Conservation (phyloP, 2,329 filamentous ascomycete genomes). For the Raffaelea arxii region DNA sequence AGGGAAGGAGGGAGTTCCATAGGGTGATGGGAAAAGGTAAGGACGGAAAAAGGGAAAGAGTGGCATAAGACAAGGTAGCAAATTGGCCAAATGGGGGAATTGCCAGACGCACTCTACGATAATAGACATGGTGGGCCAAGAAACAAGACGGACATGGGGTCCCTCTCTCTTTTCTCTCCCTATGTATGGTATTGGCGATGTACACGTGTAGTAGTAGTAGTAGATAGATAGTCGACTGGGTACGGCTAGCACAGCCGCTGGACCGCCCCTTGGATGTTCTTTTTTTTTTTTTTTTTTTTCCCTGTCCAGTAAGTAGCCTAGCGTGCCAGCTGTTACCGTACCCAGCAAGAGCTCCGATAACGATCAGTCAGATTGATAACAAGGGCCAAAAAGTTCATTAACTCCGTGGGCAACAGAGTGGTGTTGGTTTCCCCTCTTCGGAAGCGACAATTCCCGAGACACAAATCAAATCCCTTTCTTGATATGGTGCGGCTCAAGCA, state of each 20-base stretch:
- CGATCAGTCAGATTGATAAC: too few species aligned
- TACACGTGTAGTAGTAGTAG: not conserved
- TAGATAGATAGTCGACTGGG: too few species aligned
- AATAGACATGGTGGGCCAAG: conserved; percentile 28
- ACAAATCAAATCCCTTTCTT: too few species aligned
- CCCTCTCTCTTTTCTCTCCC: too few species aligned
- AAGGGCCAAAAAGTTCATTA: not conserved
- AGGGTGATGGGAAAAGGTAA: not conserved
- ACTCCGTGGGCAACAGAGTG: too few species aligned
- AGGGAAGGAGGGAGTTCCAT: conserved; percentile 15
- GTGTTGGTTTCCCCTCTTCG: too few species aligned
- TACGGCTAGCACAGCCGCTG: too few species aligned
- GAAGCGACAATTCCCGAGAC: not conserved
- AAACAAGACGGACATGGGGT: too few species aligned
- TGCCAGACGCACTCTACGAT: conserved; percentile 34
- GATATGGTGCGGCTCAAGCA: not conserved
- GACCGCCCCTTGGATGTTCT: too few species aligned
- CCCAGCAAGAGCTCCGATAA: too few species aligned
- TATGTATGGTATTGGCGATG: not conserved
- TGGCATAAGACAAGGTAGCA: not conserved
- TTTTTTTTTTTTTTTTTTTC: too few species aligned
- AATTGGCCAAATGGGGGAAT: not conserved
- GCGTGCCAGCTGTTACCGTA: not conserved
- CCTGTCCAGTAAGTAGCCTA: not conserved
- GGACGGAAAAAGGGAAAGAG: not conserved